These are phyloP conservation scores for Capillidium rhysosporum DNA, from an alignment of 371 early-diverging fungal genomes.

Conservation along the genomic window DNA sequence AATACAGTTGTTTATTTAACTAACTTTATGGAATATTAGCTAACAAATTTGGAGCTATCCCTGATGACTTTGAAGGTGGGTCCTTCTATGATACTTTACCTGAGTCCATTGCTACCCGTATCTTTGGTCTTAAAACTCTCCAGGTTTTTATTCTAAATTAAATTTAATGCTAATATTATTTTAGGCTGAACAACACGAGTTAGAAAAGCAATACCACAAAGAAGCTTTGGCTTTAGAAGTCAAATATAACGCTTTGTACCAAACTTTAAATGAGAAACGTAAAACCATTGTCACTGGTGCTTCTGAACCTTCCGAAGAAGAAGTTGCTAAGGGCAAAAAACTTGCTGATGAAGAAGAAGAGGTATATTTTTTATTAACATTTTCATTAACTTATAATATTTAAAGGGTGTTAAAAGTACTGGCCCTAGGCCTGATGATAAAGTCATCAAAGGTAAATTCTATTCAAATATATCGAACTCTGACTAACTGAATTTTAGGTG, in stretches of 20 bases:
- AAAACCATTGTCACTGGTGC: conserved; percentile 44
- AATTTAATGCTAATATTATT: neutral
- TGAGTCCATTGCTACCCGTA: conserved; percentile 47
- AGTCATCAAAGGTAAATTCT: neutral
- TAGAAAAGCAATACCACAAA: conserved; percentile 67
- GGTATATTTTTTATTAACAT: conserved; percentile 11
- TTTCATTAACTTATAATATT: neutral
- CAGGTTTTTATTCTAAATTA: conserved; percentile 3
- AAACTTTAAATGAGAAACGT: conserved; percentile 70
- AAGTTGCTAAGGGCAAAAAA: conserved; percentile 37
- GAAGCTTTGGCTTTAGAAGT: conserved; percentile 80
- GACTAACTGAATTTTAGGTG: conserved; percentile 19
- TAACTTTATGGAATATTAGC: neutral
- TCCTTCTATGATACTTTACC: conserved; percentile 31
- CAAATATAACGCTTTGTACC: conserved; percentile 61
- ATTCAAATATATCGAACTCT: neutral
- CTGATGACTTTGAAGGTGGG: neutral
- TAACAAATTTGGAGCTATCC: neutral
- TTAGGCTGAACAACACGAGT: conserved; percentile 49
- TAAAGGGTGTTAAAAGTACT: neutral
- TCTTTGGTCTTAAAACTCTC: conserved; percentile 46
- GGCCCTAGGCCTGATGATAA: conserved; percentile 13
- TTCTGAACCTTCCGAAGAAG: conserved; percentile 72
- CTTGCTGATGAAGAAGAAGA: conserved; percentile 22
- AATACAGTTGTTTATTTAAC: neutral